phyloP scores from a whole-genome alignment of 2,329 filamentous ascomycete genomes.

The Aschersonia sp. region DNA sequence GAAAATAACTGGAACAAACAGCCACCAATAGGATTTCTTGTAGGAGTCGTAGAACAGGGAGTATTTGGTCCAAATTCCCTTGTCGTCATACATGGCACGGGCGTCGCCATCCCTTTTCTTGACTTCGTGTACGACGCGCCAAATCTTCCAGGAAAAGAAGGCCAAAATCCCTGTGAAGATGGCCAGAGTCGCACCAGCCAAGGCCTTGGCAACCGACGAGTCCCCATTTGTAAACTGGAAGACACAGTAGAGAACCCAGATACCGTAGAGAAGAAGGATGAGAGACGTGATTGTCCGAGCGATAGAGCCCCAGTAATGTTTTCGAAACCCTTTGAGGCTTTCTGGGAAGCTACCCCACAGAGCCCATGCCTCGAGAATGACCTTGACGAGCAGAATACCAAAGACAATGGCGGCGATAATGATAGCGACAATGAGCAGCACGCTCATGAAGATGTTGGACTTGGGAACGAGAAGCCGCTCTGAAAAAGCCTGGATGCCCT shows the following conservation, averaged over 20 bases:
- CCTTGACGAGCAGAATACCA: conserved; percentile 77
- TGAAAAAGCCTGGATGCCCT: conserved; percentile 70
- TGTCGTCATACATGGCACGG: conserved; percentile 68
- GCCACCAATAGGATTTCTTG: conserved; percentile 91
- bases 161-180: conserved; percentile 69
- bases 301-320: conserved; percentile 92
- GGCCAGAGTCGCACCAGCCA: conserved; percentile 68
- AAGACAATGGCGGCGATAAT: conserved; percentile 73
- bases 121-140: conserved; percentile 56
- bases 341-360: conserved; percentile 79
- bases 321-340: conserved; percentile 67
- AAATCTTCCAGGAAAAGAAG: conserved; percentile 79
- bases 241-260: conserved; percentile 92
- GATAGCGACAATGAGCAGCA: conserved; percentile 78
- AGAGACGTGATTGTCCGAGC: conserved; percentile 79
- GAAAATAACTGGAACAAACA: conserved; percentile 77
- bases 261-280: conserved; percentile 80
- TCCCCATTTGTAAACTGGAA: conserved; percentile 91
- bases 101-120: conserved; percentile 63
- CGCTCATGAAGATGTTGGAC: conserved; percentile 91
- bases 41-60: conserved; percentile 95
- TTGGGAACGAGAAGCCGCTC: conserved; percentile 73
- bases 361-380: conserved; percentile 81
- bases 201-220: conserved; percentile 78
- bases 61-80: conserved; percentile 87